Percentiles rank a stretch among this genome's conserved stretches.
Evolutionary conservation across 1,139 yeast genomes (phyloP).

Genomic region (Nakaseomyces bracarensis): DNA sequence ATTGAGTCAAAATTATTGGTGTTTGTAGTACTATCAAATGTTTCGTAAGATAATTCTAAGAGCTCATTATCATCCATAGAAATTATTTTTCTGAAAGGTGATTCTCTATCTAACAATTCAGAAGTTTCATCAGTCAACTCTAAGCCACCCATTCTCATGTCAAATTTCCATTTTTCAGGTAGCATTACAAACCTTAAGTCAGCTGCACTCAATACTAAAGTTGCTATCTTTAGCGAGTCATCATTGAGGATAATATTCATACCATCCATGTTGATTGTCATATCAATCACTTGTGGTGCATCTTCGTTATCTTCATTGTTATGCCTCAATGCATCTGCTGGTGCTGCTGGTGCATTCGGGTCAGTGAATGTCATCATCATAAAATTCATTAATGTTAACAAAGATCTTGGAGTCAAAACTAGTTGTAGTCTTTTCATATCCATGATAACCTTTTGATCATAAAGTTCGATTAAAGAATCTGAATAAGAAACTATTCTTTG

Average conservation of each 20-base stretch:
- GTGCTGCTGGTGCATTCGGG: slow-evolving; percentile 59
- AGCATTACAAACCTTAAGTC: slow-evolving; percentile 54
- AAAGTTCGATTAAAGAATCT: slow-evolving; percentile 51
- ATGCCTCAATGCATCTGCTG: slow-evolving; percentile 62
- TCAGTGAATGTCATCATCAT: slow-evolving; percentile 80
- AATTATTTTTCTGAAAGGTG: slow-evolving; percentile 51
- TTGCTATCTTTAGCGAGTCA: slow-evolving; percentile 74
- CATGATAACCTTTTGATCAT: slow-evolving; percentile 69
- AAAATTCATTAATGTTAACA: slow-evolving; percentile 72
- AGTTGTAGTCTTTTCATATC: slow-evolving; percentile 73
- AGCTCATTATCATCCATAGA: slow-evolving; percentile 76
- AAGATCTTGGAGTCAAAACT: slow-evolving; percentile 68
- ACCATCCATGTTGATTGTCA: slow-evolving; percentile 63
- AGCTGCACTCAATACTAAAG: slow-evolving; percentile 69
- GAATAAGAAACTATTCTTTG: slow-evolving; percentile 56
- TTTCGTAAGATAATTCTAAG: slow-evolving; percentile 77
- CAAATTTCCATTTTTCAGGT: slow-evolving; percentile 71
- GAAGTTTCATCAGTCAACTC: slow-evolving; percentile 70
- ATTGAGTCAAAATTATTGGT: slow-evolving; percentile 47
- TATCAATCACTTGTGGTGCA: slow-evolving; percentile 66
- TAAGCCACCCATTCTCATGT: slow-evolving; percentile 72
- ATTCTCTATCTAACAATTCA: slow-evolving; percentile 52
- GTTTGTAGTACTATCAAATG: slow-evolving; percentile 52
- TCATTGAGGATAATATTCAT: slow-evolving; percentile 72
- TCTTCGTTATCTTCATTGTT: slow-evolving; percentile 47